A percentile compares a stretch with the other conserved stretches of the same genome.
Evolutionary conservation across 1,284 basidiomycete genomes (phyloP).

Genomic region (Heterobasidion occidentale): DNA sequence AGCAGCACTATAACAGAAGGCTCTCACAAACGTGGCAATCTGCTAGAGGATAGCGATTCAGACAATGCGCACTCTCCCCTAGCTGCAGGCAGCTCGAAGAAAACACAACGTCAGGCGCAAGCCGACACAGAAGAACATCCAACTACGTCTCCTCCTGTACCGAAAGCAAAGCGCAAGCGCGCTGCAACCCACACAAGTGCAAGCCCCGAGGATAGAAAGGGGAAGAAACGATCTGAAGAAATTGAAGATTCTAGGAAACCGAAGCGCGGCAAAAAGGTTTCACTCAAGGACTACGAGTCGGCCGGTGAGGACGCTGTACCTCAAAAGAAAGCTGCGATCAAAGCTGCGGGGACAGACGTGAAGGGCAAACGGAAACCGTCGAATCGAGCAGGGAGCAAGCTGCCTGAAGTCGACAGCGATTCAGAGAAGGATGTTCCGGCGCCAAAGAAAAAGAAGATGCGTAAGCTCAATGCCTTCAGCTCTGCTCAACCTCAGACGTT

Average conservation of each 20-base stretch:
- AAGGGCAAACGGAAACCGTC: slow-evolving; percentile 11
- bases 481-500: slow-evolving; percentile 31
- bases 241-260: background rate
- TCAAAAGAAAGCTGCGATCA: background rate
- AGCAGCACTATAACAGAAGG: too few relatives aligned
- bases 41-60: too few relatives aligned
- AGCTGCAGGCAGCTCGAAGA: background rate
- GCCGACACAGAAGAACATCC: slow-evolving; percentile 13
- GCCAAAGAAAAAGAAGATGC: slow-evolving; percentile 52
- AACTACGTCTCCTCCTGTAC: background rate
- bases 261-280: slow-evolving; percentile 14
- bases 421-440: slow-evolving; percentile 15
- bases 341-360: background rate
- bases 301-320: background rate
- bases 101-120: slow-evolving; percentile 13
- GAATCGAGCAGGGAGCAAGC: slow-evolving; percentile 1
- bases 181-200: slow-evolving; percentile 2
- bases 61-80: background rate
- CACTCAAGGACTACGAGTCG: slow-evolving; percentile 14
- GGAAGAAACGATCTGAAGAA: background rate
- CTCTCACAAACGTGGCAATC: too few relatives aligned
- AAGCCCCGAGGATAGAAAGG: slow-evolving; percentile 10
- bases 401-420: slow-evolving; percentile 4
- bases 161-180: background rate
- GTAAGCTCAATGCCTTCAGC: slow-evolving; percentile 52